These are phyloP conservation scores for Cubamyces sp. DNA, from an alignment of 768 basidiomycete genomes.

Conservation along the genomic window DNA sequence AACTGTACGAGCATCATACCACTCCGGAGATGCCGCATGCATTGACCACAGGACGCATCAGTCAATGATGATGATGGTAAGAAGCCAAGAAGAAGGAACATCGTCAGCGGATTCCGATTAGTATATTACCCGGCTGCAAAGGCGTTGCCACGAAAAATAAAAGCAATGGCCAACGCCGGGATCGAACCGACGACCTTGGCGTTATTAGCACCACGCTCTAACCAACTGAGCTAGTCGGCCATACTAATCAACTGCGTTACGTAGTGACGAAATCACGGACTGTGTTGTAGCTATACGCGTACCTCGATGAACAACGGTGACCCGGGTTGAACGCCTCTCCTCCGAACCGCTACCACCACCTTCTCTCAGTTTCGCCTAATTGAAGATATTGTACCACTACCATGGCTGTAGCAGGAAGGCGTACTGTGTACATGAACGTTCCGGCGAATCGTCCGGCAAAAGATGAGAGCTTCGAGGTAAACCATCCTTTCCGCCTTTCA, in stretches of 20 bases:
- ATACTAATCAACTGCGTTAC: no score
- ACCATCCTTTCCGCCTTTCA: background rate
- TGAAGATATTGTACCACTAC: no score
- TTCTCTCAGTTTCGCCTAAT: no score
- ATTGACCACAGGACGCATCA: no score
- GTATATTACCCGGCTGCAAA: no score
- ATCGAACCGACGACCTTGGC: constrained; percentile 28
- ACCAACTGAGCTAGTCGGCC: constrained; percentile 95
- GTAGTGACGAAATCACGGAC: background rate
- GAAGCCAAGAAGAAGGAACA: no score
- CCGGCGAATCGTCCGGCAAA: constrained; percentile 18
- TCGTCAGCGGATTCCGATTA: no score
- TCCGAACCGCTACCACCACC: background rate
- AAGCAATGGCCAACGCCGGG: constrained; percentile 28
- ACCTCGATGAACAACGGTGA: no score
- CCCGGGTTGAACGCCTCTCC: background rate
- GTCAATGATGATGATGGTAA: no score
- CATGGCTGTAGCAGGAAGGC: constrained; percentile 6
- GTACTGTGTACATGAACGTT: constrained; percentile 29
- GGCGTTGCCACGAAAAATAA: background rate
- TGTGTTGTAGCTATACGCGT: no score
- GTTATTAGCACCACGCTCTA: constrained; percentile 88
- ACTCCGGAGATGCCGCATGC: no score
- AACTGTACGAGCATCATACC: no score
- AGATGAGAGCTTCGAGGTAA: constrained; percentile 35